These are phyloP conservation scores for Colletotrichum sp. DNA, from an alignment of 2,329 filamentous ascomycete species.

Conservation along the genomic window DNA sequence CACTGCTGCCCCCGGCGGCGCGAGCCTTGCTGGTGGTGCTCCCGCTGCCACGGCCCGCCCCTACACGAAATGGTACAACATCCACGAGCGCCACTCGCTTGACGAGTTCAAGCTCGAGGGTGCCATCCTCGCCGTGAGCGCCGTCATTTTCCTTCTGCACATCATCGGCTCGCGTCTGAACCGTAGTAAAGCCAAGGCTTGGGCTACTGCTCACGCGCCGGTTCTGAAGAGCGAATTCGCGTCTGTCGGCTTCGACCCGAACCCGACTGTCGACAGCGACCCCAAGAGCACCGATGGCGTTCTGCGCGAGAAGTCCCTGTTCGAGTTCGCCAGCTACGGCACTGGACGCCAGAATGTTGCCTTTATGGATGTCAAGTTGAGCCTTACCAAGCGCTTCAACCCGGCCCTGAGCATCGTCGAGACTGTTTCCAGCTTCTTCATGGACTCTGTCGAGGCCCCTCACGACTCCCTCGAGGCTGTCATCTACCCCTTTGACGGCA, in stretches of 20 bases:
- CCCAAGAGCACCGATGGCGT: slow-evolving; percentile 48
- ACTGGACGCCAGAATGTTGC: slow-evolving; percentile 93
- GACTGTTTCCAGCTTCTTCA: slow-evolving; percentile 73
- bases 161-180: slow-evolving; percentile 83
- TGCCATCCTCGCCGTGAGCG: slow-evolving; percentile 77
- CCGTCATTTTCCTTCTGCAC: slow-evolving; percentile 79
- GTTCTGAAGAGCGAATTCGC: slow-evolving; percentile 83
- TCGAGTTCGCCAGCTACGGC: slow-evolving; percentile 87
- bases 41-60: slow-evolving; percentile 60
- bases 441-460: slow-evolving; percentile 75
- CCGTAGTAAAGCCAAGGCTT: slow-evolving; percentile 78
- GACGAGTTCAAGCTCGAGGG: slow-evolving; percentile 90
- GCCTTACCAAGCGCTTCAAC: slow-evolving; percentile 86
- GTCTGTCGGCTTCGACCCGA: slow-evolving; percentile 78
- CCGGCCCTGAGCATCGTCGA: slow-evolving; percentile 70
- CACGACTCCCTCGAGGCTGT: slow-evolving; percentile 77
- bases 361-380: slow-evolving; percentile 85
- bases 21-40: slow-evolving; percentile 47
- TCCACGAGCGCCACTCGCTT: slow-evolving; percentile 87
- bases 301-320: slow-evolving; percentile 85
- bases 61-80: slow-evolving; percentile 95
- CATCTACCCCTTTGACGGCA: slow-evolving; percentile 90
- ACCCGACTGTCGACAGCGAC: slow-evolving; percentile 53
- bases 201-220: slow-evolving; percentile 78
- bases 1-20: slow-evolving; percentile 49